Conservation (phyloP, 2,329 filamentous ascomycete species). For the Fusarium sp. region DNA sequence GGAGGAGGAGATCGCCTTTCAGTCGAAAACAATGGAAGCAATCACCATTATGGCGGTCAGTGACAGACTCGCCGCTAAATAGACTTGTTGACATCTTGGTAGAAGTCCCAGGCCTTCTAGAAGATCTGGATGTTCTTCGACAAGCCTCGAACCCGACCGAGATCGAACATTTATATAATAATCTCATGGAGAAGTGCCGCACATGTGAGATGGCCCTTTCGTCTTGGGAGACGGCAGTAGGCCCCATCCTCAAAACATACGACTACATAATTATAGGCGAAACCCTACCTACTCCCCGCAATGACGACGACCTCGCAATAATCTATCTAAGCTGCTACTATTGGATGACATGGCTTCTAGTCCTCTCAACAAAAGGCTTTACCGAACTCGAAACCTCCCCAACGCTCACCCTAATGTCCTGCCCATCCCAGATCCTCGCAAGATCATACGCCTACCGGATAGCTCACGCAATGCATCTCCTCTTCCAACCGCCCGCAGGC, state of each 20-base stretch:
- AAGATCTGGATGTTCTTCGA: conserved; percentile 1
- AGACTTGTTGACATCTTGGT: conserved; percentile 13
- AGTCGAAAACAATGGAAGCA: not conserved
- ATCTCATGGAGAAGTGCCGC: not conserved
- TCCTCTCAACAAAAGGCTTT: conserved; percentile 17
- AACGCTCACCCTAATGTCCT: accelerated
- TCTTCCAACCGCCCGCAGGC: not conserved
- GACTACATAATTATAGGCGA: conserved; percentile 13
- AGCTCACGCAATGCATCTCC: not conserved
- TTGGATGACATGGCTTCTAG: conserved; percentile 24
- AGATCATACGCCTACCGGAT: conserved; percentile 18
- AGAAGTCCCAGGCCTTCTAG: conserved; percentile 1
- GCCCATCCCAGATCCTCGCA: not conserved
- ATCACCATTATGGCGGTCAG: conserved; percentile 11
- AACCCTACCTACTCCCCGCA: not conserved
- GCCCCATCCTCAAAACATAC: not conserved
- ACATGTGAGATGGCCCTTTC: not conserved
- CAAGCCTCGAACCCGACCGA: not conserved
- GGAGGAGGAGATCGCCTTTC: conserved; percentile 5
- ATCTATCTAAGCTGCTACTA: conserved; percentile 18
- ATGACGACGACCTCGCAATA: conserved; percentile 4
- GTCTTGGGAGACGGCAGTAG: not conserved
- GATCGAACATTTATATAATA: too few relatives aligned
- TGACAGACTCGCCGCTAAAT: conserved; percentile 1
- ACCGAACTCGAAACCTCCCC: not conserved